Conservation (phyloP, 305 asterid genomes). For the Fraxinus baroniana region DNA sequence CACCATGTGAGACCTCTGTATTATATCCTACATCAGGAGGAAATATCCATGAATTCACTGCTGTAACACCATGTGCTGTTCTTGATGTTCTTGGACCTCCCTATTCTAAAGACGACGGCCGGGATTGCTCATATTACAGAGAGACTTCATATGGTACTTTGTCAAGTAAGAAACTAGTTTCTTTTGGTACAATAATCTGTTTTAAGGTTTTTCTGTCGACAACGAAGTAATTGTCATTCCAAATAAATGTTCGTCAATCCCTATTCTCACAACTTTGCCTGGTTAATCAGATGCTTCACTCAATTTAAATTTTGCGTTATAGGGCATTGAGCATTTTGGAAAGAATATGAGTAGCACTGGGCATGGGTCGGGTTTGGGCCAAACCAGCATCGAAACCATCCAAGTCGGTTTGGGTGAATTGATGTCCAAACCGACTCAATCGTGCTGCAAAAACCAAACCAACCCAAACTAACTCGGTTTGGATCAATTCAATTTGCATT, state of each 20-base stretch:
- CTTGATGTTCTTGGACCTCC: constrained; percentile 88
- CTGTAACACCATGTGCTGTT: constrained; percentile 76
- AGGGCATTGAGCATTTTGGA: background rate
- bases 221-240: background rate
- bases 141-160: constrained; percentile 36
- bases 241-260: background rate
- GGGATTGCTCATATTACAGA: constrained; percentile 61
- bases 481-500: too few species aligned
- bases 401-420: background rate
- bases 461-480: too few species aligned
- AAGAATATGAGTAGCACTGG: background rate
- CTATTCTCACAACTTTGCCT: background rate
- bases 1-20: constrained; percentile 67
- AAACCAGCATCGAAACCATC: background rate
- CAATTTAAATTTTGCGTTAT: background rate
- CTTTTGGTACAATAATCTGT: background rate
- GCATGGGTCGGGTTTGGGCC: background rate
- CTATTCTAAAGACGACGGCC: constrained; percentile 60
- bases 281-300: background rate
- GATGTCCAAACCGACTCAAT: too few species aligned
- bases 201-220: background rate
- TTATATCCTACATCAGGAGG: constrained; percentile 85
- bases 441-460: too few species aligned
- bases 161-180: background rate
- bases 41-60: constrained; percentile 73